Percentiles rank a stretch among this genome's conserved stretches.
These are phyloP conservation scores for Ceriops zippeliana DNA, from an alignment of 345 rosid species.

Conservation along the genomic window DNA sequence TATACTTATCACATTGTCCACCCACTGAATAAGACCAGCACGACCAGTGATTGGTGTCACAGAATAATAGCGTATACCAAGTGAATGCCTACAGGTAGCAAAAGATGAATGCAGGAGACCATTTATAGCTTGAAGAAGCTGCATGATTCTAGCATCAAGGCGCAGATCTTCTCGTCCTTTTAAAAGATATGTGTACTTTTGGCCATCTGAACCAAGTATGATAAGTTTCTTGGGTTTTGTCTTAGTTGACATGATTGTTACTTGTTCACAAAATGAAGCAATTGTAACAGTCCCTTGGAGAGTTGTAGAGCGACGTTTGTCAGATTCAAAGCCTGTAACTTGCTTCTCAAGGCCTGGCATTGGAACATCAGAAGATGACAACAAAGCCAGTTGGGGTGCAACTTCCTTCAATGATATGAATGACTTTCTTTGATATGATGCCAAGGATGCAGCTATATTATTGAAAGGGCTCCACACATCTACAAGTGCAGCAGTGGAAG, in stretches of 20 bases:
- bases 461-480: conserved; percentile 91
- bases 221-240: conserved; percentile 90
- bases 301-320: conserved; percentile 35
- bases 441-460: conserved; percentile 75
- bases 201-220: conserved; percentile 88
- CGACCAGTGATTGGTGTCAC: conserved; percentile 94
- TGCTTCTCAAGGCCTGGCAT: conserved; percentile 95
- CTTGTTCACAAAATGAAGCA: conserved; percentile 66
- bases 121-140: conserved; percentile 82
- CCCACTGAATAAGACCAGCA: conserved; percentile 96
- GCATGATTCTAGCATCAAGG: conserved; percentile 98
- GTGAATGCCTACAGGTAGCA: conserved; percentile 44
- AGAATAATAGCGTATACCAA: conserved; percentile 73
- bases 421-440: conserved; percentile 78
- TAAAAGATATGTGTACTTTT: conserved; percentile 69
- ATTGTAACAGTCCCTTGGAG: conserved; percentile 67
- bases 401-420: conserved; percentile 74
- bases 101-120: conserved; percentile 58
- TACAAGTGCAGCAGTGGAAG: conserved; percentile 60
- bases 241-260: conserved; percentile 76
- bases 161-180: conserved; percentile 97
- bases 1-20: conserved; percentile 78
- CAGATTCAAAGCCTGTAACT: conserved; percentile 48
- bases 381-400: conserved; percentile 73
- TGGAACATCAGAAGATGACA: conserved; percentile 87